A percentile compares a stretch with the other conserved stretches of the same genome.
Conservation (phyloP, 805 yeast genomes). For the Ascoidea rubescens region DNA sequence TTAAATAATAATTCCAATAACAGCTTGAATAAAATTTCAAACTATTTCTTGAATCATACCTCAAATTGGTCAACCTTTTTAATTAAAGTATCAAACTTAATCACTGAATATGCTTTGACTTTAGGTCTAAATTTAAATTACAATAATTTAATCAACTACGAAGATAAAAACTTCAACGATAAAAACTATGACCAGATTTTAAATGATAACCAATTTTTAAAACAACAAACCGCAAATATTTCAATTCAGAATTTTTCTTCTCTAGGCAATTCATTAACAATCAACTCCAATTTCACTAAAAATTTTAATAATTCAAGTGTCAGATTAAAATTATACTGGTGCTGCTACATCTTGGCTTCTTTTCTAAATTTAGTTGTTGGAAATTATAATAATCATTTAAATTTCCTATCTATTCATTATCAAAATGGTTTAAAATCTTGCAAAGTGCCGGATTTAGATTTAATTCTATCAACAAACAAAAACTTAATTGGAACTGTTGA, state of each 20-base stretch:
- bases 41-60: slow-evolving; percentile 10
- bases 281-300: background rate
- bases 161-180: background rate
- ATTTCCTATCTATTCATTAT: slow-evolving; percentile 4
- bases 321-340: slow-evolving; percentile 30
- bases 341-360: slow-evolving; percentile 20
- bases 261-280: background rate
- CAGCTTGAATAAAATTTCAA: slow-evolving; percentile 13
- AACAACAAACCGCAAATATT: background rate
- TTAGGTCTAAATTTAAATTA: slow-evolving; percentile 17
- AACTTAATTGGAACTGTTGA: slow-evolving; percentile 21
- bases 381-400: slow-evolving; percentile 5
- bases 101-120: slow-evolving; percentile 10
- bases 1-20: slow-evolving; percentile 6
- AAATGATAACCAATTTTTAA: background rate
- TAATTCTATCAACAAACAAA: slow-evolving; percentile 19
- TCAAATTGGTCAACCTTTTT: background rate
- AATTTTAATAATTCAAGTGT: slow-evolving; percentile 13
- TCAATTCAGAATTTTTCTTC: background rate
- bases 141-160: slow-evolving; percentile 8
- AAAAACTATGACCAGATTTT: background rate
- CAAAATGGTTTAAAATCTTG: slow-evolving; percentile 11
- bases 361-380: slow-evolving; percentile 5
- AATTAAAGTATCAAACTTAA: background rate
- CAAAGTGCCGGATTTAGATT: slow-evolving; percentile 21